These are phyloP conservation scores for Salvia rosmarinus DNA, from an alignment of 257 asterid species.

Conservation along the genomic window DNA sequence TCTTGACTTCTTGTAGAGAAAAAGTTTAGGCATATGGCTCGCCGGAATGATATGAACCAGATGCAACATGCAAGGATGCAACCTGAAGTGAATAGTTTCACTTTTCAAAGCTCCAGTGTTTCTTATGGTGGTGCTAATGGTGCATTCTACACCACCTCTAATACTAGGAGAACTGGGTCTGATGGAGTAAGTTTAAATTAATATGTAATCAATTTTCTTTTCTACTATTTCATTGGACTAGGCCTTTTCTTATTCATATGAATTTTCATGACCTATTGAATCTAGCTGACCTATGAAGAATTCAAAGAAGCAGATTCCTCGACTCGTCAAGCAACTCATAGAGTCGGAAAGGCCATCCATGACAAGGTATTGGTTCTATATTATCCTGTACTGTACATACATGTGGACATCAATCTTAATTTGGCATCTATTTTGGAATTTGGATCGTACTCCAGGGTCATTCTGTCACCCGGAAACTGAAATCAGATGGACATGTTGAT, in stretches of 20 bases:
- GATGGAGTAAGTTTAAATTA: slow-evolving; percentile 72
- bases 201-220: neutral
- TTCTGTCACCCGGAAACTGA: slow-evolving; percentile 73
- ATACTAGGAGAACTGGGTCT: slow-evolving; percentile 72
- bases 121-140: slow-evolving; percentile 90
- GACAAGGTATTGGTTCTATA: slow-evolving; percentile 58
- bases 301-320: slow-evolving; percentile 86
- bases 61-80: slow-evolving; percentile 41
- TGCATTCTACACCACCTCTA: slow-evolving; percentile 70
- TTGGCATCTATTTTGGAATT: slow-evolving; percentile 30
- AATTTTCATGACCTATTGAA: slow-evolving; percentile 28
- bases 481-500: slow-evolving; percentile 84
- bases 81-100: slow-evolving; percentile 62
- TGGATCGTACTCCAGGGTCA: slow-evolving; percentile 67
- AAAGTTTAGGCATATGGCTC: slow-evolving; percentile 54
- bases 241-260: neutral
- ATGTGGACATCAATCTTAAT: slow-evolving; percentile 3
- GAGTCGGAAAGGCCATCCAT: slow-evolving; percentile 69
- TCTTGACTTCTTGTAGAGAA: slow-evolving; percentile 44
- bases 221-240: neutral
- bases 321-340: slow-evolving; percentile 82
- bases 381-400: neutral
- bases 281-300: slow-evolving; percentile 79
- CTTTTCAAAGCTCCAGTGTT: slow-evolving; percentile 79
- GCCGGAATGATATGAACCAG: slow-evolving; percentile 46